phyloP scores from a whole-genome alignment of 331 rosid genomes.

The Quercus tomentella region DNA sequence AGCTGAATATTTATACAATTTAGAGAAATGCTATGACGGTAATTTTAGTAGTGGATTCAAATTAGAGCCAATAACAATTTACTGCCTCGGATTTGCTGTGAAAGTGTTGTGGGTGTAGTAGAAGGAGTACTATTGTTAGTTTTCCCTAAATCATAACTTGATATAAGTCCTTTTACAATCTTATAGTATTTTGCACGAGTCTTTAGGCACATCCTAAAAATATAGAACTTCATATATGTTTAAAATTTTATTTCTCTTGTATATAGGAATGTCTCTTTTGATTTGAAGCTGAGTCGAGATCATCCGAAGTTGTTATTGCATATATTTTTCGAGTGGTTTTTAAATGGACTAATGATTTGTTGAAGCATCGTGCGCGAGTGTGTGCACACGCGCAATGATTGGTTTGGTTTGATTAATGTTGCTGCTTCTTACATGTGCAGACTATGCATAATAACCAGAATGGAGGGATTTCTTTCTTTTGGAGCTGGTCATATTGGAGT shows the following conservation, averaged over 20 bases:
- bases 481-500: slow-evolving; percentile 99
- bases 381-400: neutral
- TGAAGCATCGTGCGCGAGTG: too few species aligned
- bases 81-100: accelerated
- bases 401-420: neutral
- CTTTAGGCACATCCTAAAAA: neutral
- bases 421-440: slow-evolving; percentile 33
- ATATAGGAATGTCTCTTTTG: too few species aligned
- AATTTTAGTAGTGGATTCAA: too few species aligned
- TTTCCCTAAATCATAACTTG: neutral
- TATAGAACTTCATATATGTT: too few species aligned
- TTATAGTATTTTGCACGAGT: neutral
- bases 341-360: neutral
- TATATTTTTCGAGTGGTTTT: neutral
- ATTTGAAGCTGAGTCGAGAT: too few species aligned
- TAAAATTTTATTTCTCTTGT: too few species aligned
- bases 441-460: slow-evolving; percentile 48
- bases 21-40: too few species aligned
- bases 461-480: slow-evolving; percentile 85
- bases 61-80: too few species aligned
- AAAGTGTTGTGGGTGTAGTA: too few species aligned
- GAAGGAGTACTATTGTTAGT: neutral
- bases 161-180: neutral
- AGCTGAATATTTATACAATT: too few species aligned
- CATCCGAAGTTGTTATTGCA: neutral